Evolutionary conservation across 805 yeast species (phyloP).

Genomic region (Wickerhamia fluorescens): DNA sequence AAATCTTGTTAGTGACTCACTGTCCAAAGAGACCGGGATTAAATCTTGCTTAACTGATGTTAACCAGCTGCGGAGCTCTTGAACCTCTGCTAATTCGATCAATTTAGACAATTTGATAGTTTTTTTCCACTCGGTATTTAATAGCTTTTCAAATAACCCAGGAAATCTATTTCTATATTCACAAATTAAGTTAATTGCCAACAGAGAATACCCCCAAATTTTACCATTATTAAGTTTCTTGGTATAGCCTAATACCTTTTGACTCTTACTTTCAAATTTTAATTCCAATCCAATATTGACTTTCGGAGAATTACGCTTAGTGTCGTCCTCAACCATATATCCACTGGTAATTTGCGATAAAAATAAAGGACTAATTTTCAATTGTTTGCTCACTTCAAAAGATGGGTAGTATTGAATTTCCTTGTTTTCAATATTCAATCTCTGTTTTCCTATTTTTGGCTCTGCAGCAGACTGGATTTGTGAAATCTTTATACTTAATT

Average conservation of each 20-base stretch:
- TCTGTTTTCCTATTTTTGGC: slow-evolving; percentile 56
- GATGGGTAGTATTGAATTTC: slow-evolving; percentile 59
- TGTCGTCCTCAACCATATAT: slow-evolving; percentile 49
- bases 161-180: slow-evolving; percentile 62
- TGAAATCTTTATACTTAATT: slow-evolving; percentile 44
- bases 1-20: slow-evolving; percentile 67
- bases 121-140: slow-evolving; percentile 14
- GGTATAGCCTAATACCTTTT: slow-evolving; percentile 85
- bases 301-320: slow-evolving; percentile 22
- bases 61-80: slow-evolving; percentile 40
- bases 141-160: slow-evolving; percentile 42
- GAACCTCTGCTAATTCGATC: slow-evolving; percentile 36
- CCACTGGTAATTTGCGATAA: slow-evolving; percentile 75
- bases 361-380: slow-evolving; percentile 55
- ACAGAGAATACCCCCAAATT: slow-evolving; percentile 74
- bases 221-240: slow-evolving; percentile 47
- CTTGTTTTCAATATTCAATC: slow-evolving; percentile 51
- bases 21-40: slow-evolving; percentile 62
- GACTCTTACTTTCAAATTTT: slow-evolving; percentile 71
- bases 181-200: slow-evolving; percentile 60
- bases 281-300: slow-evolving; percentile 75
- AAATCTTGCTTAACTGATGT: slow-evolving; percentile 43
- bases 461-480: slow-evolving; percentile 40
- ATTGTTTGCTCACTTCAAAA: slow-evolving; percentile 50
- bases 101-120: slow-evolving; percentile 34